These are phyloP conservation scores for Paramecium pentaurelia DNA, from an alignment of 73 alveolate species.

Conservation along the genomic window DNA sequence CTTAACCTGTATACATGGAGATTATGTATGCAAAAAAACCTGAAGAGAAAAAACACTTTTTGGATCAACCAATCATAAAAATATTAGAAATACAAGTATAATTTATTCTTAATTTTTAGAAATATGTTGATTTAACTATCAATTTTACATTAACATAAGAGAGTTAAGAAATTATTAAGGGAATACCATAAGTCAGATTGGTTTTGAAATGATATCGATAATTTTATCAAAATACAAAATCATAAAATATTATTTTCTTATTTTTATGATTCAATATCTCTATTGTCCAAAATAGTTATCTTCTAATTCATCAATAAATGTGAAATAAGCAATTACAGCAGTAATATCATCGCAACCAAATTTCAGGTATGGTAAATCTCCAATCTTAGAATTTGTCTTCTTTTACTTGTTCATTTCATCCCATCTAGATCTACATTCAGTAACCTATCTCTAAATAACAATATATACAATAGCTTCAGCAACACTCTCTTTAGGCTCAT, in stretches of 20 bases:
- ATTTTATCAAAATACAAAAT: neutral
- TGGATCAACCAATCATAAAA: neutral
- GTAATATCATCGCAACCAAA: constrained; percentile 65
- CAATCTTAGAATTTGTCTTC: constrained; percentile 53
- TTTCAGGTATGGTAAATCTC: constrained; percentile 58
- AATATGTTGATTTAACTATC: constrained; percentile 29
- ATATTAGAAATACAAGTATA: neutral
- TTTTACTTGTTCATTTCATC: constrained; percentile 63
- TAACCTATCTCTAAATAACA: constrained; percentile 4
- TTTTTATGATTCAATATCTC: neutral
- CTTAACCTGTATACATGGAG: constrained; percentile 29
- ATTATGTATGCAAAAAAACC: neutral
- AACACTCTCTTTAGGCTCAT: constrained; percentile 64
- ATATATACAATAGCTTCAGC: constrained; percentile 60
- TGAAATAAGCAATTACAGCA: constrained; percentile 53
- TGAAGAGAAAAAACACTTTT: neutral
- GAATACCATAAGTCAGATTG: constrained; percentile 6
- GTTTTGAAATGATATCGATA: neutral
- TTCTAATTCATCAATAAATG: constrained; percentile 49
- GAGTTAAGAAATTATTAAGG: constrained; percentile 10
- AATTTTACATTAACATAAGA: neutral
- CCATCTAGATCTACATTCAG: constrained; percentile 78
- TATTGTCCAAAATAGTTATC: neutral
- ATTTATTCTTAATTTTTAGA: neutral
- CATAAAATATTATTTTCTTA: neutral